Evolutionary conservation across 768 basidiomycete species (phyloP).

Genomic region (Rhodotorula diobovata): DNA sequence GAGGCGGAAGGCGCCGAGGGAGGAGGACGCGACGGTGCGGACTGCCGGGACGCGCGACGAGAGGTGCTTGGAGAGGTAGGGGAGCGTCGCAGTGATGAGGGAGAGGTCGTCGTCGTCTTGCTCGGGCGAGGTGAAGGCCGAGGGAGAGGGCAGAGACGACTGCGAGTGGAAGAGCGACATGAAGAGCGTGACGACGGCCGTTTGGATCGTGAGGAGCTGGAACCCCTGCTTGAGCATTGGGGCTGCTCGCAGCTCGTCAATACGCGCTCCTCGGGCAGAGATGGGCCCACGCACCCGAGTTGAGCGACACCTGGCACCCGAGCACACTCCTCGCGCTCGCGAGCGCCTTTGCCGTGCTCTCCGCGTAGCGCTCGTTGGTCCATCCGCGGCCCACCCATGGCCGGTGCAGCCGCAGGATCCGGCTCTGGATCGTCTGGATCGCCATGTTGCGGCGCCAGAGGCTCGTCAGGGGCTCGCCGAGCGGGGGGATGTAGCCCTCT

Average conservation of each 20-base stretch:
- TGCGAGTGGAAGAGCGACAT: not conserved
- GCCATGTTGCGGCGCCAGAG: conserved; percentile 12
- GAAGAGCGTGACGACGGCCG: conserved; percentile 8
- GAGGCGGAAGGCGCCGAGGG: not conserved
- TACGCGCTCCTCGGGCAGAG: not conserved
- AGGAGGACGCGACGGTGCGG: conserved; percentile 8
- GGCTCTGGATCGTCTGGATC: conserved; percentile 11
- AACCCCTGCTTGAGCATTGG: conserved; percentile 10
- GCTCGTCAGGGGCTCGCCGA: conserved; percentile 9
- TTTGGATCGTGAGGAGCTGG: conserved; percentile 9
- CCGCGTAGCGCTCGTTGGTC: not conserved
- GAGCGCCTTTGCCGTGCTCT: conserved; percentile 11
- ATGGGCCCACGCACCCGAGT: not conserved
- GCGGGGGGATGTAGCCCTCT: conserved; percentile 10
- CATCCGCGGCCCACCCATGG: conserved; percentile 14
- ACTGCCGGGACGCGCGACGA: not conserved
- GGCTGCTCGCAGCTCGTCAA: not conserved
- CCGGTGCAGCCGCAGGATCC: conserved; percentile 19
- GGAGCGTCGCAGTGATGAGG: conserved; percentile 2
- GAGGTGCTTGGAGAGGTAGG: not conserved
- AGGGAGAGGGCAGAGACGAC: not conserved
- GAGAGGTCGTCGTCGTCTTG: not conserved
- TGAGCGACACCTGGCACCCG: not conserved
- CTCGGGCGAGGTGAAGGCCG: not conserved
- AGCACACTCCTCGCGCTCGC: conserved; percentile 3